Evolutionary conservation across 495 filamentous ascomycete species (phyloP).

Genomic region (Tetracladium setigerum): DNA sequence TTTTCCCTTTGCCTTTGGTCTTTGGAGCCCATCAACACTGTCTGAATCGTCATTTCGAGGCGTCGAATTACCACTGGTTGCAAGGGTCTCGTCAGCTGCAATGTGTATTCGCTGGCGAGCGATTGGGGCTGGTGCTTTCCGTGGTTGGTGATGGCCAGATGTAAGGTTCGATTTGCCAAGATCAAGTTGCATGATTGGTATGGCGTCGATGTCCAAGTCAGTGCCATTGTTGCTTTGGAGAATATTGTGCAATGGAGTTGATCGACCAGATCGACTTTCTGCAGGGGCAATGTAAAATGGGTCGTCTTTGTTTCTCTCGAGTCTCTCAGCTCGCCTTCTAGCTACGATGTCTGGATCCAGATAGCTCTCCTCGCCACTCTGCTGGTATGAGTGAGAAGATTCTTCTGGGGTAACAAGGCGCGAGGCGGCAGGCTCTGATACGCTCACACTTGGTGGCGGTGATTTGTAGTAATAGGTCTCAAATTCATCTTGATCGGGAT

Average conservation of each 20-base stretch:
- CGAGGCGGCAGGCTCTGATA: constrained; percentile 44
- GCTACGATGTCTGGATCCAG: constrained; percentile 56
- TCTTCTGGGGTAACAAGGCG: constrained; percentile 36
- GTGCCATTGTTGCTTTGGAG: constrained; percentile 59
- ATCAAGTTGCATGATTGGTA: constrained; percentile 89
- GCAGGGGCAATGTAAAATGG: constrained; percentile 80
- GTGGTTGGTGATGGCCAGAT: constrained; percentile 13
- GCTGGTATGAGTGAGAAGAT: constrained; percentile 55
- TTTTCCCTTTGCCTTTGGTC: constrained; percentile 36
- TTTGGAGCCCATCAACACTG: constrained; percentile 13
- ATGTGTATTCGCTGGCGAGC: constrained; percentile 23
- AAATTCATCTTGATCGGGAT: constrained; percentile 54
- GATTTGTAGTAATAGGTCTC: constrained; percentile 63
- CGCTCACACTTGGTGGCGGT: constrained; percentile 20
- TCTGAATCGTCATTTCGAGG: constrained; percentile 30
- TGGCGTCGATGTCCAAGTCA: constrained; percentile 81
- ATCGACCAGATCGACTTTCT: constrained; percentile 42
- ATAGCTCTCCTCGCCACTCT: constrained; percentile 44
- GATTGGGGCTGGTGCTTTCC: constrained; percentile 16
- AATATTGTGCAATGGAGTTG: constrained; percentile 66
- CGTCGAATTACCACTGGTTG: constrained; percentile 18
- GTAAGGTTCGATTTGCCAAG: constrained; percentile 41
- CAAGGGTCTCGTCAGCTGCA: constrained; percentile 27
- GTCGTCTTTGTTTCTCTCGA: constrained; percentile 80
- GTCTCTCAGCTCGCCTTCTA: constrained; percentile 56